Evolutionary conservation across 768 basidiomycete species (phyloP).

Genomic region (Podaxis rugospora): DNA sequence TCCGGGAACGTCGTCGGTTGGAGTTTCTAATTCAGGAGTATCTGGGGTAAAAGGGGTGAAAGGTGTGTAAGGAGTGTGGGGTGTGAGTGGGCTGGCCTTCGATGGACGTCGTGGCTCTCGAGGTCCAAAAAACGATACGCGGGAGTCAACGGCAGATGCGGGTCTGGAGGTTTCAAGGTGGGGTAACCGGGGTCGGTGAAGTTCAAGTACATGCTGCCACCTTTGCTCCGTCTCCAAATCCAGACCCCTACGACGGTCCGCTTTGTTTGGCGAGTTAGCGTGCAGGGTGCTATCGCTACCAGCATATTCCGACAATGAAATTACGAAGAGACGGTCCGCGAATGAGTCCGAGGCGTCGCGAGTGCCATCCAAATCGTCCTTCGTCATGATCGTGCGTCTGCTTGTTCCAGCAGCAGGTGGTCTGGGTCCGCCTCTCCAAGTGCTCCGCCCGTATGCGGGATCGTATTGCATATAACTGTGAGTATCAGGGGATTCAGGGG

Average conservation of each 20-base stretch:
- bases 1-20: constrained; percentile 2
- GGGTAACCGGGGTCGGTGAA: not conserved
- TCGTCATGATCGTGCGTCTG: not conserved
- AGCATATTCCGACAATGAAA: not conserved
- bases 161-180: not conserved
- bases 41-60: constrained; percentile 8
- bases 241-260: not conserved
- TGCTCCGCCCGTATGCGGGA: not conserved
- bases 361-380: constrained; percentile 2
- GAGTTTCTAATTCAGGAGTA: constrained; percentile 9
- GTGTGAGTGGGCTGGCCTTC: not conserved
- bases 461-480: not conserved
- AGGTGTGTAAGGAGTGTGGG: constrained; percentile 6
- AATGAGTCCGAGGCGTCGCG: not conserved
- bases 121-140: constrained; percentile 7
- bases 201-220: constrained; percentile 1
- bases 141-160: not conserved
- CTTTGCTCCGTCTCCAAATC: constrained; percentile 5
- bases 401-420: not conserved
- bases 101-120: constrained; percentile 3
- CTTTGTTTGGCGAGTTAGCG: not conserved
- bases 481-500: not conserved
- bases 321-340: not conserved
- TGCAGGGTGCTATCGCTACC: not conserved
- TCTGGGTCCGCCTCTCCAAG: constrained; percentile 8